A percentile compares a stretch with the other conserved stretches of the same genome.
phyloP scores from a whole-genome alignment of 2,329 filamentous ascomycete genomes.

The Colletotrichum trifolii region DNA sequence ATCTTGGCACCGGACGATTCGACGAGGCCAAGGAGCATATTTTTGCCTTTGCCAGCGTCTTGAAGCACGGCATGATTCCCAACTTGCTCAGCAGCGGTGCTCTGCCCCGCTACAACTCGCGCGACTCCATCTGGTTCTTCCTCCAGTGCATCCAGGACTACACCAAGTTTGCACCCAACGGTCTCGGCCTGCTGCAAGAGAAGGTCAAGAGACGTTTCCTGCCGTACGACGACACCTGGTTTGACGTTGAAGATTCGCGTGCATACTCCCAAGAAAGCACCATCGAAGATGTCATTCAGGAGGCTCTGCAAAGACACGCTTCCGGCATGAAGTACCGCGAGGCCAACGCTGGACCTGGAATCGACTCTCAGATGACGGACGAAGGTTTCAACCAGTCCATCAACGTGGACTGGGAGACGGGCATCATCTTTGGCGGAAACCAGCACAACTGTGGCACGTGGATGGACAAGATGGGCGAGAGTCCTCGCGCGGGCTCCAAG shows the following conservation, averaged over 20 bases:
- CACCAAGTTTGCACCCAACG: conserved; percentile 81
- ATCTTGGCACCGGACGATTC: conserved; percentile 88
- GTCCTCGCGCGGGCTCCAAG: conserved; percentile 88
- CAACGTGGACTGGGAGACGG: conserved; percentile 89
- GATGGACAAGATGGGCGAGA: conserved; percentile 99
- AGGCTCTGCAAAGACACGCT: conserved; percentile 92
- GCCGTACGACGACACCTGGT: conserved; percentile 97
- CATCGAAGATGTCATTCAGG: conserved; percentile 90
- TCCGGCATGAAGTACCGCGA: conserved; percentile 91
- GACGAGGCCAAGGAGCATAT: conserved; percentile 94
- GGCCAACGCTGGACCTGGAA: conserved; percentile 87
- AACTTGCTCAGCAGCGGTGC: conserved; percentile 90
- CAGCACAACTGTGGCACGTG: conserved; percentile 97
- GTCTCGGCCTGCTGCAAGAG: conserved; percentile 77
- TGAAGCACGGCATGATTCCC: conserved; percentile 99
- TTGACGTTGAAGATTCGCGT: conserved; percentile 80
- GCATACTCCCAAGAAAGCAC: conserved; percentile 89
- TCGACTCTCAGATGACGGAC: conserved; percentile 93
- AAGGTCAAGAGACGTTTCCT: conserved; percentile 87
- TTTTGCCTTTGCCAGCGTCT: conserved; percentile 89
- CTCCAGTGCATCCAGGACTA: conserved; percentile 97
- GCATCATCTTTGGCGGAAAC: conserved; percentile 93
- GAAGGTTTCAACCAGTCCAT: conserved; percentile 94
- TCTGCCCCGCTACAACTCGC: conserved; percentile 90
- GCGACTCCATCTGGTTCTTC: conserved; percentile 98